phyloP scores from a whole-genome alignment of 2,329 filamentous ascomycete species.

The Penicillium sp. region DNA sequence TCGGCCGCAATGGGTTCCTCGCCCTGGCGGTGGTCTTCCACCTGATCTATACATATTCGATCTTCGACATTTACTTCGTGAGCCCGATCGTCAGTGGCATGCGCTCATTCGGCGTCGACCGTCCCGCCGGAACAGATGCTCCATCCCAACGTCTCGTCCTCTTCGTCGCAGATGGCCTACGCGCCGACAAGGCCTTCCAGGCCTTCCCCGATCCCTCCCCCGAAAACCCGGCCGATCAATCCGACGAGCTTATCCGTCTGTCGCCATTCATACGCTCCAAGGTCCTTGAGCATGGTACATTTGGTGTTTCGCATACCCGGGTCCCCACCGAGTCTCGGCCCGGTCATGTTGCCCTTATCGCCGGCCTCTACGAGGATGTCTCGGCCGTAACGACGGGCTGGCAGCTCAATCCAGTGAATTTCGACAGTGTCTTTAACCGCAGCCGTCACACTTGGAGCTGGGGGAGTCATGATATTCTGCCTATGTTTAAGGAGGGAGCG shows the following conservation, averaged over 20 bases:
- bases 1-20: conserved; percentile 79
- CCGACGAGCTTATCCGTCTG: conserved; percentile 68
- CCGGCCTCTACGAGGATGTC: conserved; percentile 95
- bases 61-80: conserved; percentile 99
- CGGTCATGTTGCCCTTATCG: conserved; percentile 95
- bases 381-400: conserved; percentile 96
- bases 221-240: conserved; percentile 35
- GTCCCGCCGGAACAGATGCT: conserved; percentile 62
- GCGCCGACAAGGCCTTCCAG: conserved; percentile 97
- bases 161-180: conserved; percentile 95
- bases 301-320: conserved; percentile 94
- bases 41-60: conserved; percentile 89
- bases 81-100: conserved; percentile 97
- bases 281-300: conserved; percentile 87
- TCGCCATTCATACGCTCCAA: conserved; percentile 90
- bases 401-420: conserved; percentile 98
- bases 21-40: conserved; percentile 90
- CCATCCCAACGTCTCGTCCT: conserved; percentile 90
- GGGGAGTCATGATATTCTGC: conserved; percentile 96
- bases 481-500: conserved; percentile 96
- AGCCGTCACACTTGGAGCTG: conserved; percentile 98
- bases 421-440: conserved; percentile 97
- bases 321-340: conserved; percentile 96
- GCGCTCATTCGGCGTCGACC: conserved; percentile 75
- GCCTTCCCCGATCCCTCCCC: conserved; percentile 85